Evolutionary conservation across 23 red algal species (phyloP), one percentile per base, ranked within the genome.

Genomic region (Cyanidium caldarium): DNA sequence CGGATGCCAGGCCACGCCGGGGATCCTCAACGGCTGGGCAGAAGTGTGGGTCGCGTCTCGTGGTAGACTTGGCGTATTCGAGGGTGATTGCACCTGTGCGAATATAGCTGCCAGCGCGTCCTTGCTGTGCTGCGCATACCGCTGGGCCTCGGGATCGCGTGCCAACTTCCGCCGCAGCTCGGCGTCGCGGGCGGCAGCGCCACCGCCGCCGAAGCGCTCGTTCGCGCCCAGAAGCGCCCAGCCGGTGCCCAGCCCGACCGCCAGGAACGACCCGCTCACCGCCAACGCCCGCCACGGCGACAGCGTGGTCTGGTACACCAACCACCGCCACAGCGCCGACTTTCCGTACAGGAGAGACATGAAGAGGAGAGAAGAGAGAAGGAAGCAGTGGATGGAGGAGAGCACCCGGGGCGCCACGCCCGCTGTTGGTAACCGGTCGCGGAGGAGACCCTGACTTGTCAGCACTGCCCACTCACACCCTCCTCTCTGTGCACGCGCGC

Each of bases 331-430:
- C n/a, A 28, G 19, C 23, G 51, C 51, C 10, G 51, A 61, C 51
- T 61, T 61, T 61, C 31, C 51, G 31, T 61, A 61, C 3, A 61
- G 51, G n/a, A 61, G 51, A 28, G 51, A 16, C 51, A 61, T 61
- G n/a, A n/a, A n/a, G n/a, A n/a, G n/a, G n/a, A n/a, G n/a, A n/a
- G n/a, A n/a, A n/a, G n/a, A n/a, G n/a, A n/a, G n/a, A n/a, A n/a
- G n/a, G n/a, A n/a, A n/a, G n/a, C n/a, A n/a, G n/a, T n/a, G n/a
- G n/a, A n/a, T n/a, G n/a, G n/a, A n/a, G n/a, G n/a, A n/a, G n/a
- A n/a, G n/a, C n/a, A n/a, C n/a, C n/a, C n/a, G n/a, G n/a, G n/a
- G n/a, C n/a, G n/a, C n/a, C n/a, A n/a, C n/a, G n/a, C n/a, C n/a
- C n/a, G n/a, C n/a, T n/a, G n/a, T n/a, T n/a, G n/a, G n/a, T n/a